phyloP scores from a whole-genome alignment of 768 basidiomycete species.

The Tremella mesenterica region DNA sequence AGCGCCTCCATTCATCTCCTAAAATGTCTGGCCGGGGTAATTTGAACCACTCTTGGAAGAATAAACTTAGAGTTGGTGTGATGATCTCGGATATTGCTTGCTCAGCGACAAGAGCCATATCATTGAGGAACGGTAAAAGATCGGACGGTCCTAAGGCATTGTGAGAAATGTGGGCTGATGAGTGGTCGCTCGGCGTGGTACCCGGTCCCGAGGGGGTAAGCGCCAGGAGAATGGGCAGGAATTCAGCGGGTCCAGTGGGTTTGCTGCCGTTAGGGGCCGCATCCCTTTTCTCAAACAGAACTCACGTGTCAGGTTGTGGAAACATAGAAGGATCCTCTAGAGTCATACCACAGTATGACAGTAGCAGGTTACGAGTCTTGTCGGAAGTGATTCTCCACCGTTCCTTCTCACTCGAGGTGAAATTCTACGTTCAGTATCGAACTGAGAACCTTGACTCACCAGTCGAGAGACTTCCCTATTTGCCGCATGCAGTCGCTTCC shows the following conservation, averaged over 20 bases:
- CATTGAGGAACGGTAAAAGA: conserved; percentile 70
- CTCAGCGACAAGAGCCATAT: conserved; percentile 65
- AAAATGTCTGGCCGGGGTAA: conserved; percentile 38
- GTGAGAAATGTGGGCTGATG: too few relatives aligned
- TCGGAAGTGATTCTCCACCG: conserved; percentile 60
- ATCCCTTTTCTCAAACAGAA: conserved; percentile 5
- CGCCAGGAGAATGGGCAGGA: conserved; percentile 67
- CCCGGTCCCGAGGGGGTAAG: conserved; percentile 62
- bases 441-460: conserved; percentile 7
- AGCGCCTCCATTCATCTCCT: conserved; percentile 63
- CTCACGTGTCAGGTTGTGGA: conserved; percentile 70
- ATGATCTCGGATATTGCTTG: conserved; percentile 64
- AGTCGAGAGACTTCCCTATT: conserved; percentile 24
- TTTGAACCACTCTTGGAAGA: conserved; percentile 44
- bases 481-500: conserved; percentile 70
- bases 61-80: conserved; percentile 49
- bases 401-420: conserved; percentile 51
- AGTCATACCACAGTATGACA: conserved; percentile 80
- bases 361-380: conserved; percentile 67
- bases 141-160: conserved; percentile 54
- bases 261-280: conserved; percentile 50
- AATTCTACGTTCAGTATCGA: conserved; percentile 47
- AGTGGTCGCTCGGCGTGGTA: conserved; percentile 23
- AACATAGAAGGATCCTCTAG: conserved; percentile 93
- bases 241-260: conserved; percentile 65